These are phyloP conservation scores for Echinochloa phyllopogon DNA, from an alignment of 176 grass and related monocot species.

Conservation along the genomic window DNA sequence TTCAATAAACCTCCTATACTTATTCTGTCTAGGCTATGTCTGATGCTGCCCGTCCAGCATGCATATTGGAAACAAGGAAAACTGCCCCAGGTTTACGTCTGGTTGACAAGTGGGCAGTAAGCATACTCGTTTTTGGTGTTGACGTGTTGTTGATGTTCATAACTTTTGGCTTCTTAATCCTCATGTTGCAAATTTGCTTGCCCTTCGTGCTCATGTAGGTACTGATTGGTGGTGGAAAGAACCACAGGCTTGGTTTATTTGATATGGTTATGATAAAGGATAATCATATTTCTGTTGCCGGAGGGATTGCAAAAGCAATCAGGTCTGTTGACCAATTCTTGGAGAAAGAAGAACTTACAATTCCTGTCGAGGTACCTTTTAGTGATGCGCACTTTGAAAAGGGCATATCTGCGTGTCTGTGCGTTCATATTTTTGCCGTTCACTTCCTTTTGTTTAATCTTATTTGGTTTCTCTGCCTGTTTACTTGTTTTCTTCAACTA, in stretches of 20 bases:
- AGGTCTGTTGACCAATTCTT: conserved; percentile 84
- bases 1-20: background rate
- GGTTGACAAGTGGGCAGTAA: conserved; percentile 92
- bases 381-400: background rate
- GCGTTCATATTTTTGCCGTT: background rate
- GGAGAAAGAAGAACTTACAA: conserved; percentile 59
- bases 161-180: conserved; percentile 1
- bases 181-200: conserved; percentile 1
- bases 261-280: conserved; percentile 99
- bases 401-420: background rate
- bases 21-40: conserved; percentile 71
- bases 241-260: conserved; percentile 96
- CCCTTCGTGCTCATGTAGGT: conserved; percentile 52
- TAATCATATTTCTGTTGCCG: conserved; percentile 97
- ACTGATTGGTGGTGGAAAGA: conserved; percentile 94
- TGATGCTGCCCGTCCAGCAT: conserved; percentile 85
- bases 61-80: conserved; percentile 94
- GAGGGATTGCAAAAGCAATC: conserved; percentile 81
- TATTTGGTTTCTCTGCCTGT: background rate
- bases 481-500: background rate
- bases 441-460: background rate
- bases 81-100: conserved; percentile 93
- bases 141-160: conserved; percentile 8
- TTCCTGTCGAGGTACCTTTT: conserved; percentile 88
- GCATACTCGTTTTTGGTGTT: conserved; percentile 35